Percentiles rank a stretch among this genome's conserved stretches.
phyloP scores from a whole-genome alignment of 257 asterid genomes.

The Parsonsia alboflavescens region DNA sequence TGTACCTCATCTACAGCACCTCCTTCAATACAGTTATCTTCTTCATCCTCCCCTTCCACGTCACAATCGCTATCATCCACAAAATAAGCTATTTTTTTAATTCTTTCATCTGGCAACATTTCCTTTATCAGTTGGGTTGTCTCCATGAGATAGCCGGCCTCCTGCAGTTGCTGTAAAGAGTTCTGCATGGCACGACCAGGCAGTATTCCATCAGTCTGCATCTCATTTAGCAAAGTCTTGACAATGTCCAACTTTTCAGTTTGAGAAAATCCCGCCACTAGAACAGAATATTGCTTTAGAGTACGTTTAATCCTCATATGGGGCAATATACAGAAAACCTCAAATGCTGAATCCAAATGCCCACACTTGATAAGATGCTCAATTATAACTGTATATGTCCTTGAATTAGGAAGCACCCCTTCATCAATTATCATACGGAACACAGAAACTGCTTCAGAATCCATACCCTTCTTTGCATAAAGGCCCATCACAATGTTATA shows the following conservation, averaged over 20 bases:
- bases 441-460: conserved; percentile 56
- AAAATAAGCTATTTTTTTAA: conserved; percentile 48
- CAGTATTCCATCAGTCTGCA: conserved; percentile 76
- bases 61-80: conserved; percentile 41
- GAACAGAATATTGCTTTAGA: conserved; percentile 53
- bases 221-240: conserved; percentile 65
- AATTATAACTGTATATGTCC: conserved; percentile 70
- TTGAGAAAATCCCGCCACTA: conserved; percentile 56
- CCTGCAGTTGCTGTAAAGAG: conserved; percentile 58
- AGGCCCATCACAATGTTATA: conserved; percentile 76
- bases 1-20: conserved; percentile 33
- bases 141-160: conserved; percentile 59
- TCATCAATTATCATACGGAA: conserved; percentile 60
- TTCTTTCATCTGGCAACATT: conserved; percentile 73
- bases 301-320: conserved; percentile 73
- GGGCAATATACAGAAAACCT: conserved; percentile 60
- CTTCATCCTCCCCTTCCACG: conserved; percentile 49
- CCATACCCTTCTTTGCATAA: conserved; percentile 53
- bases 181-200: conserved; percentile 73
- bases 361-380: conserved; percentile 61
- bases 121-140: conserved; percentile 46
- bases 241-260: conserved; percentile 42
- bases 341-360: conserved; percentile 56
- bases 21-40: conserved; percentile 20
- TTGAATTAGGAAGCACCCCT: conserved; percentile 85